Percentiles rank a stretch among this genome's conserved stretches.
Conservation (phyloP, 2,329 filamentous ascomycete species). For the Penicillium sp. region DNA sequence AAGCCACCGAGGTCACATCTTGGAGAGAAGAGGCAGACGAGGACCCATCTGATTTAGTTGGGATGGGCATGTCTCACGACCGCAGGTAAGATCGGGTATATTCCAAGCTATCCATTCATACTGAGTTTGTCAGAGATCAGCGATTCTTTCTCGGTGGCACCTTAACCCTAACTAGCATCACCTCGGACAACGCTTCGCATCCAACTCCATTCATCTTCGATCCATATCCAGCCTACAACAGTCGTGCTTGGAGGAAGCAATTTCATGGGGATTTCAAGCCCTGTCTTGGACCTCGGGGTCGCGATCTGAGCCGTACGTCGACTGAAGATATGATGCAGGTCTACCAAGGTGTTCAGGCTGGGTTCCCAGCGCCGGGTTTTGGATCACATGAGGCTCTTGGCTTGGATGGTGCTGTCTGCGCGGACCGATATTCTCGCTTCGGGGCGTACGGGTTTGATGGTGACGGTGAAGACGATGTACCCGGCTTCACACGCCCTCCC, state of each 20-base stretch:
- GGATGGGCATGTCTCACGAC: conserved; percentile 15
- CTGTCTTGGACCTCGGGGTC: conserved; percentile 23
- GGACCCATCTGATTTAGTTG: conserved; percentile 7
- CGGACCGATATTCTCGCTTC: conserved; percentile 69
- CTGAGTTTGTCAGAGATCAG: conserved; percentile 11
- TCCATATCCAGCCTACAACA: conserved; percentile 73
- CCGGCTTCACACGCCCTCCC: conserved; percentile 27
- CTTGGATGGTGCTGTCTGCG: conserved; percentile 65
- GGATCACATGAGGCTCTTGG: conserved; percentile 63
- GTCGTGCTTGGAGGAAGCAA: conserved; percentile 55
- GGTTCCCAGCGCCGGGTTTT: conserved; percentile 62
- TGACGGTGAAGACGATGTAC: conserved; percentile 22
- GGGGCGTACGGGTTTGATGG: conserved; percentile 53
- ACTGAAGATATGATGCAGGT: conserved; percentile 27
- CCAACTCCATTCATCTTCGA: conserved; percentile 53
- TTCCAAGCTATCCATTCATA: neutral
- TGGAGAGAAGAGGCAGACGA: neutral
- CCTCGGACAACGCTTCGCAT: conserved; percentile 6
- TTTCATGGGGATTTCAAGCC: conserved; percentile 19
- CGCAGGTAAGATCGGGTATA: conserved; percentile 10
- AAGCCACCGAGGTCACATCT: neutral
- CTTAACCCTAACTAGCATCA: conserved; percentile 18
- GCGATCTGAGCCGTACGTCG: conserved; percentile 20
- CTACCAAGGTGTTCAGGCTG: conserved; percentile 31
- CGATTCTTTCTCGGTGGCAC: conserved; percentile 23